Evolutionary conservation across 768 basidiomycete genomes (phyloP).

Genomic region (Lactarius hatsudake): DNA sequence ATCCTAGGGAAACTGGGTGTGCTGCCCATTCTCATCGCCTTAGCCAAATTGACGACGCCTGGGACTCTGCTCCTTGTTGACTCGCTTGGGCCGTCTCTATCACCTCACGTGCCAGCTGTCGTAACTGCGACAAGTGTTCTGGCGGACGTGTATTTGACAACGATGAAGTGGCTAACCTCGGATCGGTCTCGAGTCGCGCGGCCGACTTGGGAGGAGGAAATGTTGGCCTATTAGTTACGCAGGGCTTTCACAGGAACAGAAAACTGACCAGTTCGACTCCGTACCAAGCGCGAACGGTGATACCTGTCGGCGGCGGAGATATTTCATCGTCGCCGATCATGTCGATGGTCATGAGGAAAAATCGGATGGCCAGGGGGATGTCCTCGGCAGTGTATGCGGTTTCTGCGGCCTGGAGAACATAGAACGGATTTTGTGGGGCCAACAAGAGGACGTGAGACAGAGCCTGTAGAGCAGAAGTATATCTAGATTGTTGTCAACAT

Average conservation of each 20-base stretch:
- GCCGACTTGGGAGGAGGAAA: conserved; percentile 4
- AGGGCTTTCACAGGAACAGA: background rate
- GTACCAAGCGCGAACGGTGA: conserved; percentile 75
- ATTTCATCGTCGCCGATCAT: conserved; percentile 64
- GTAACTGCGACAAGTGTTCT: conserved; percentile 11
- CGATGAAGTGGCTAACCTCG: conserved; percentile 10
- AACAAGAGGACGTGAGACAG: conserved; percentile 80
- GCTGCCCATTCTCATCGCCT: conserved; percentile 7
- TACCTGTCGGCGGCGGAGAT: conserved; percentile 45
- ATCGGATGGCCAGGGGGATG: conserved; percentile 70
- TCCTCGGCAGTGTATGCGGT: conserved; percentile 81
- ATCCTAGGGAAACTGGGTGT: background rate
- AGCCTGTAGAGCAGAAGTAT: conserved; percentile 66
- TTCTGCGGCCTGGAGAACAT: conserved; percentile 81
- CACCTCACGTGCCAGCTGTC: conserved; percentile 19
- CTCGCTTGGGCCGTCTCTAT: conserved; percentile 6
- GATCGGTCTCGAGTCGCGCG: conserved; percentile 17
- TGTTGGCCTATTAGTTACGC: background rate
- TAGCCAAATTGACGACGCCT: conserved; percentile 11
- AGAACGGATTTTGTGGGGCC: conserved; percentile 83
- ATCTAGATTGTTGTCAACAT: conserved; percentile 44
- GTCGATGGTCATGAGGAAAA: conserved; percentile 74
- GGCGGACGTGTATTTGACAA: conserved; percentile 16
- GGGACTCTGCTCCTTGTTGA: conserved; percentile 7
- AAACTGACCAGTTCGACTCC: conserved; percentile 72